Base-by-base conservation (phyloP, 208 protist species). In the Trypanosoma mega region DNA sequence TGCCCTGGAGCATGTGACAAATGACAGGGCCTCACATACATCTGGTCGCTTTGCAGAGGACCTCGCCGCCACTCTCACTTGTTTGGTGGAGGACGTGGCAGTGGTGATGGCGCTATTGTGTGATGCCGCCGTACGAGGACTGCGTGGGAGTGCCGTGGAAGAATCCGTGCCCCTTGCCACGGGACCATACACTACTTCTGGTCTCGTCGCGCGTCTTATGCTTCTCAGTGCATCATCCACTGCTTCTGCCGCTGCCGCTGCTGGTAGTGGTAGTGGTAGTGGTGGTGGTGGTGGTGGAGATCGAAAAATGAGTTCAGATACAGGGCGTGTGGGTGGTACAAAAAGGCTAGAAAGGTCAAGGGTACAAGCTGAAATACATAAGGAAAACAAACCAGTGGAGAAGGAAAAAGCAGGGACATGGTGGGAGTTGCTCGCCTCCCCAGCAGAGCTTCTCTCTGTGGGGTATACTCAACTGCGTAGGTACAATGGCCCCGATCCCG, bases 101-200 rank as follows among this genome's bases (percentile, higher is more conserved):
- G 67, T 73, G 21, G 41, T 73, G 2, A 56, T 34, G 41, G 67
- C 57, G 36, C 60, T 66, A 21, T 50, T 73, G 26, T 70, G 64
- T 34, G 18, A 52, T 33, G 18, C 23, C 29, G 26, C 31, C 8
- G 29, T 34, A 34, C 1, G 1, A n/a, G 34, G 5, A 37, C 26
- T 11, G 16, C 29, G 39, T 34, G 30, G 34, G 11, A 33, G 34
- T 20, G 57, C 31, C 7, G 44, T 7, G 21, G 21, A n/a, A 12
- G 6, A 24, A 24, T 18, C 31, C 18, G 31, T 52, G 5, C 34
- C 9, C 1, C 44, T 54, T 54, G 8, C 57, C 8, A n/a, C 45
- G 2, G 57, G 57, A 16, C 45, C 47, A 24, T 63, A 63, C 23
- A 26, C 30, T 21, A 54, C 46, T 18, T 29, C 45, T 3, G 14